Percentiles rank a stretch among this genome's conserved stretches.
phyloP scores from a whole-genome alignment of 2,329 filamentous ascomycete species.

The Pseudonectria buxi region DNA sequence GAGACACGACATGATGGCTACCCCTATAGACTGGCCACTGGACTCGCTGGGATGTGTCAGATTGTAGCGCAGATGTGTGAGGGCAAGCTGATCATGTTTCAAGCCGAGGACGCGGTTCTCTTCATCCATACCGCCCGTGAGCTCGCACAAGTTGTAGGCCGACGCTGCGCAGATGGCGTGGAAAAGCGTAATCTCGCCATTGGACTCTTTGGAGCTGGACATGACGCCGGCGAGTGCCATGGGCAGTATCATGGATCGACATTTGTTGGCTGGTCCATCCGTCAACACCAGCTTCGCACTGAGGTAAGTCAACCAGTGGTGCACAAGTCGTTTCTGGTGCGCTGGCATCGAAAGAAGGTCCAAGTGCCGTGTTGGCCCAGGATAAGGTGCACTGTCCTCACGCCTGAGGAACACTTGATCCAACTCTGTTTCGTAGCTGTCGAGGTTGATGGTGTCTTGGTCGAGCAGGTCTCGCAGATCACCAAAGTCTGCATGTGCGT shows the following conservation, averaged over 20 bases:
- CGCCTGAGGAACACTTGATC: no score
- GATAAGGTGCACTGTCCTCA: background rate
- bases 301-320: conserved; percentile 21
- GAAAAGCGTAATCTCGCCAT: conserved; percentile 16
- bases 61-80: no score
- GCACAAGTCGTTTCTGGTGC: conserved; percentile 17
- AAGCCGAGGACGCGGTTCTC: no score
- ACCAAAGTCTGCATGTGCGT: no score
- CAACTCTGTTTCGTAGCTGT: no score
- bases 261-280: conserved; percentile 19
- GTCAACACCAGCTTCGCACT: conserved; percentile 19
- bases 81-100: no score
- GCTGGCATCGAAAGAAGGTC: conserved; percentile 11
- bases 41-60: no score
- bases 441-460: no score
- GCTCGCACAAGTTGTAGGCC: conserved; percentile 34
- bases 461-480: no score
- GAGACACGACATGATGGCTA: no score
- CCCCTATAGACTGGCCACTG: no score
- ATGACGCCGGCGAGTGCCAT: conserved; percentile 18
- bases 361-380: conserved; percentile 9
- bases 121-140: conserved; percentile 7
- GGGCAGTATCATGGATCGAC: conserved; percentile 19
- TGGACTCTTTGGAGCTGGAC: conserved; percentile 11
- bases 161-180: conserved; percentile 30